phyloP scores from a whole-genome alignment of 306 rosid species.

The Luffa aegyptiaca region DNA sequence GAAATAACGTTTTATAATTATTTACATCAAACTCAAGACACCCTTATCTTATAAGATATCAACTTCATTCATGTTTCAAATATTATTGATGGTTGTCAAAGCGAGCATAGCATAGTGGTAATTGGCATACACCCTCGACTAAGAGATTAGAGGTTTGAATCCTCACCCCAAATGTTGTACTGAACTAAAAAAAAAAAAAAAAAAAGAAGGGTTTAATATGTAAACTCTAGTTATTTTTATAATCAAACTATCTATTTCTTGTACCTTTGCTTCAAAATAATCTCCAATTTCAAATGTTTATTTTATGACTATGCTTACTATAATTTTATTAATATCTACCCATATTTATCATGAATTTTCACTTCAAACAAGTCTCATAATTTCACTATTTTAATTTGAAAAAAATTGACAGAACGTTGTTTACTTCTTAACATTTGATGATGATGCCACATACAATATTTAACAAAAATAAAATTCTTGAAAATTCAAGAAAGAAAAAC shows the following conservation, averaged over 20 bases:
- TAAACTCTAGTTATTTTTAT: not conserved
- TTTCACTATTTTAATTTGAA: not conserved
- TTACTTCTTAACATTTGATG: not conserved
- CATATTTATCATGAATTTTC: no score
- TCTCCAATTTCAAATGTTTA: not conserved
- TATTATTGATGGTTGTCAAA: not conserved
- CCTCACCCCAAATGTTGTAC: no score
- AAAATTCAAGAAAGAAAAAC: no score
- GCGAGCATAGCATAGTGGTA: no score
- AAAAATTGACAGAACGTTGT: not conserved
- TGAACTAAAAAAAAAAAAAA: no score
- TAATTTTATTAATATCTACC: not conserved
- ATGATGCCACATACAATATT: not conserved
- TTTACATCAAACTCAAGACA: no score
- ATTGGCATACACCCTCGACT: no score
- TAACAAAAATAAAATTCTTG: no score
- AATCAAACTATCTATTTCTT: not conserved
- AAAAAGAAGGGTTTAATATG: no score
- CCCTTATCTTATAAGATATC: not conserved
- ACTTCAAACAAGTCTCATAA: no score
- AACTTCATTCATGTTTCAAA: not conserved
- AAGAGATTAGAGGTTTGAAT: no score
- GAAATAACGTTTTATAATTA: no score
- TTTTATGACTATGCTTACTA: not conserved
- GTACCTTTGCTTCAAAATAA: not conserved